Evolutionary conservation across 2,329 filamentous ascomycete genomes (phyloP).

Genomic region (Plectosphaerella sp.): DNA sequence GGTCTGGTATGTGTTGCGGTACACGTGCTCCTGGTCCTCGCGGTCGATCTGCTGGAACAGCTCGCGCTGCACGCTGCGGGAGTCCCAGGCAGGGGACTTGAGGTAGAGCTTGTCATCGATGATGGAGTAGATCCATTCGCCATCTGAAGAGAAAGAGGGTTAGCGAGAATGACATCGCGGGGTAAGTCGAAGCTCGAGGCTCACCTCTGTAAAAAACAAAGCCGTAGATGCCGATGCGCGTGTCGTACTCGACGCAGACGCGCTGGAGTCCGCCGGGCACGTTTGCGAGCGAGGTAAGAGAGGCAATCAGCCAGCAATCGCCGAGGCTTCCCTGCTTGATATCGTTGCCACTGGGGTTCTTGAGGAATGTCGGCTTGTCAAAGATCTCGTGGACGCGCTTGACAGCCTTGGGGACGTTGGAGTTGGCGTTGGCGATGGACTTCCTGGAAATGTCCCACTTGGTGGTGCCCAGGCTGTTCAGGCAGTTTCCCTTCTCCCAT

Average conservation of each 20-base stretch:
- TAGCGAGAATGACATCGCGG: background rate
- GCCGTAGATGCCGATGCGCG: slow-evolving; percentile 75
- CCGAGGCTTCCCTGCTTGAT: slow-evolving; percentile 73
- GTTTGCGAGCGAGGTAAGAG: slow-evolving; percentile 71
- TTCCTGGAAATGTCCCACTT: slow-evolving; percentile 47
- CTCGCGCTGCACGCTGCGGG: slow-evolving; percentile 68
- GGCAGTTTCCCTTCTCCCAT: slow-evolving; percentile 52
- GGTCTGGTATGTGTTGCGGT: slow-evolving; percentile 66
- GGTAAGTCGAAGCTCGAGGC: background rate
- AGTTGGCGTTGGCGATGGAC: slow-evolving; percentile 40
- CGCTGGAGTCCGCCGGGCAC: slow-evolving; percentile 65
- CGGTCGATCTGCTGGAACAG: slow-evolving; percentile 72
- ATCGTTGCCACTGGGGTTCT: slow-evolving; percentile 64
- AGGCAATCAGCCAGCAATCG: slow-evolving; percentile 82
- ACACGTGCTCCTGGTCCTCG: slow-evolving; percentile 66
- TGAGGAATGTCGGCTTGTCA: slow-evolving; percentile 65
- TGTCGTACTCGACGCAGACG: slow-evolving; percentile 72
- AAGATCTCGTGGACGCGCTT: slow-evolving; percentile 73
- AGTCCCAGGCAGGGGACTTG: slow-evolving; percentile 77
- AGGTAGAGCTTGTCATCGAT: slow-evolving; percentile 89
- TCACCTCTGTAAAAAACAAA: slow-evolving; percentile 77
- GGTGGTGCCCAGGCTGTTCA: slow-evolving; percentile 46
- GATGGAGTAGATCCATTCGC: slow-evolving; percentile 88
- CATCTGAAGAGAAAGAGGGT: slow-evolving; percentile 45
- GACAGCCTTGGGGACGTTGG: slow-evolving; percentile 64